phyloP scores from a whole-genome alignment of 2,329 filamentous ascomycete genomes.

The Chaetomium strumarium region DNA sequence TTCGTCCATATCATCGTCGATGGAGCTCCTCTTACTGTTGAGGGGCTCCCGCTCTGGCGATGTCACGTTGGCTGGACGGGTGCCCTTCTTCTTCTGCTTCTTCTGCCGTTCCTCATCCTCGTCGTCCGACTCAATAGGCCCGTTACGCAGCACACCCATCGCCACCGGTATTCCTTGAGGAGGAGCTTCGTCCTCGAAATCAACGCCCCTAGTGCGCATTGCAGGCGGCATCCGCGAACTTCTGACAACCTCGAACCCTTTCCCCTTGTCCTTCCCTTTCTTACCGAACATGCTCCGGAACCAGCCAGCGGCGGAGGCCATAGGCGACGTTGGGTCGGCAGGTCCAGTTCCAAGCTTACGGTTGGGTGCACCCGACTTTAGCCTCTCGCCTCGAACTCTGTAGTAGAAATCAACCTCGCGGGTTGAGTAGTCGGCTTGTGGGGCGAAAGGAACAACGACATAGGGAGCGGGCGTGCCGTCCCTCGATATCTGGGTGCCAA shows the following conservation, averaged over 20 bases:
- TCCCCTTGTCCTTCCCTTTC: slow-evolving; percentile 89
- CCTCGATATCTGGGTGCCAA: slow-evolving; percentile 37
- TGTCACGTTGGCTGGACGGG: slow-evolving; percentile 27
- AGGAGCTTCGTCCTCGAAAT: slow-evolving; percentile 60
- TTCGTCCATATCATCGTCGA: slow-evolving; percentile 41
- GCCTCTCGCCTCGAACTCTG: slow-evolving; percentile 77
- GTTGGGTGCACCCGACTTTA: slow-evolving; percentile 74
- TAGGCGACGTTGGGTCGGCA: slow-evolving; percentile 86
- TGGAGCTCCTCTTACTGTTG: slow-evolving; percentile 42
- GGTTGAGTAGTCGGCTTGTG: slow-evolving; percentile 79
- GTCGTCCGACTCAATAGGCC: slow-evolving; percentile 60
- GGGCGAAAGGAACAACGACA: slow-evolving; percentile 42
- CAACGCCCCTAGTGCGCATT: slow-evolving; percentile 52
- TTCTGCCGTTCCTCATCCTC: slow-evolving; percentile 39
- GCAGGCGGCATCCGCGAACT: slow-evolving; percentile 80
- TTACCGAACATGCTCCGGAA: slow-evolving; percentile 72
- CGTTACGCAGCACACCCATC: slow-evolving; percentile 53
- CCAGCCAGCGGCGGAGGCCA: slow-evolving; percentile 86
- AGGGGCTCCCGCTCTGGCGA: slow-evolving; percentile 37
- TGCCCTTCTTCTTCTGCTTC: slow-evolving; percentile 30
- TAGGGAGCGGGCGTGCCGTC: slow-evolving; percentile 41
- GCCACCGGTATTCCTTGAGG: slow-evolving; percentile 61
- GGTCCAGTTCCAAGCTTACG: slow-evolving; percentile 88
- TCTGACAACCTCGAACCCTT: slow-evolving; percentile 94
- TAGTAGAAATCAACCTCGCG: slow-evolving; percentile 98